Base-by-base conservation (phyloP, 2,329 filamentous ascomycete genomes). In the Fusarium xyrophilum region DNA sequence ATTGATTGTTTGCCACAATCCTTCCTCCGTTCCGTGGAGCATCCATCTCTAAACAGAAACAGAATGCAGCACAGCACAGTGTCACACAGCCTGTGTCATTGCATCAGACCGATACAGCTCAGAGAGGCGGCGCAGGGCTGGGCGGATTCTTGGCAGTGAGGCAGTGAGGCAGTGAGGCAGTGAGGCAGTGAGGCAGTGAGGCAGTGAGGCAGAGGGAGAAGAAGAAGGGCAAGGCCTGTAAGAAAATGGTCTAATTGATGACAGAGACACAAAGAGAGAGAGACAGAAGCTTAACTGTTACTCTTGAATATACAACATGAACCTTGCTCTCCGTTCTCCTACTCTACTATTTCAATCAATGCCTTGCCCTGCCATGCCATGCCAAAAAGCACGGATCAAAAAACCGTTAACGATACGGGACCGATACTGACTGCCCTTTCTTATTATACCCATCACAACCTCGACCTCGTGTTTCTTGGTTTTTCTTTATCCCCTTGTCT, bases 61-160 rank as follows among this genome's bases (percentile, higher is more conserved):
- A 23, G 27, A 19, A 42, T 12, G 7, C 25, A 25, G 25, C 25
- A 39, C 25, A 56, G 8, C 14, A 39, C 30, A 56, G 6, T 12
- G 9, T 21, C 27, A 55, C 33, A 44, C 43, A 46, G 21, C 44
- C 52, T 42, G 35, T 36, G 28, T 28, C 28, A 59, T 64, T 58
- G 40, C 35, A 64, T 64, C 52, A 59, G 52, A 64, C 44, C 35
- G 27, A 44, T 42, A 64, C 60, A 52, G 30, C 60, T 59, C 60
- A 65, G 62, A 60, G 38, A 57, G 57, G 53, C 53, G 54, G 60
- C 62, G 62, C 60, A 65, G 61, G 66, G 66, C 66, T 69, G 66
- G 66, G 66, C 63, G 27, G 12, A 56, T 50, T 33, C 67, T 69
- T 70, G 67, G 67, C 67, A 52, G 7, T 35, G 60, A 57, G 51